These are phyloP conservation scores for Uromyces viciae-fabae DNA, from an alignment of 1,284 basidiomycete species.

Conservation along the genomic window DNA sequence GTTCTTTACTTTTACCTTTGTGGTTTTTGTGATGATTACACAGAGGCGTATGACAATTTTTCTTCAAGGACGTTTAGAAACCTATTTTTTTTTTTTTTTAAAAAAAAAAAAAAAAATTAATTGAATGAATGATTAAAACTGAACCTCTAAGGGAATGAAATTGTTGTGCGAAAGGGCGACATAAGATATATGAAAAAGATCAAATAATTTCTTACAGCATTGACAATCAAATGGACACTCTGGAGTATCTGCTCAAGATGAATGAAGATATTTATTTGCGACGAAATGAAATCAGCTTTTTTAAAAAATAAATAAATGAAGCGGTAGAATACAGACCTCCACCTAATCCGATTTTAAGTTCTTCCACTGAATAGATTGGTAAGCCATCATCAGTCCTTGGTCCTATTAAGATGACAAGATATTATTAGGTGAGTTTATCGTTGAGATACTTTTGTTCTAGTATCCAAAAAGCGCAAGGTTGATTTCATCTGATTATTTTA, in stretches of 20 bases:
- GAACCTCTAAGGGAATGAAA: too few species aligned
- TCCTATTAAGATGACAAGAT: not conserved
- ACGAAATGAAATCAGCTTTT: not conserved
- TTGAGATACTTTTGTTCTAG: not conserved
- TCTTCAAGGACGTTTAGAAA: too few species aligned
- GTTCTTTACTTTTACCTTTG: too few species aligned
- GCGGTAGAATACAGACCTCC: not conserved
- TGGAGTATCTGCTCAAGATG: not conserved
- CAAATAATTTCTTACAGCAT: conserved; percentile 7
- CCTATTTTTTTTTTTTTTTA: too few species aligned
- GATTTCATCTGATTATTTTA: not conserved
- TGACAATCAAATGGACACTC: conserved; percentile 22
- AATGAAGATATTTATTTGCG: not conserved
- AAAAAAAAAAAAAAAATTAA: too few species aligned
- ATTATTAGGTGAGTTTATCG: not conserved
- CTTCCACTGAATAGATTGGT: conserved; percentile 8
- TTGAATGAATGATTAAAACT: too few species aligned
- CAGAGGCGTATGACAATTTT: too few species aligned
- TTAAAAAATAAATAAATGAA: not conserved
- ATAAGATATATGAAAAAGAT: too few species aligned
- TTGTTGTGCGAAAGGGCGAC: too few species aligned
- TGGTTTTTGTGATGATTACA: too few species aligned
- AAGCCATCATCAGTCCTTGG: conserved; percentile 3
- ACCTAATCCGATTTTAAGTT: conserved; percentile 17
- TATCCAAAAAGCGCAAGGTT: not conserved